These are phyloP conservation scores for Manihot esculenta DNA, from an alignment of 441 rosid species.

Conservation along the genomic window DNA sequence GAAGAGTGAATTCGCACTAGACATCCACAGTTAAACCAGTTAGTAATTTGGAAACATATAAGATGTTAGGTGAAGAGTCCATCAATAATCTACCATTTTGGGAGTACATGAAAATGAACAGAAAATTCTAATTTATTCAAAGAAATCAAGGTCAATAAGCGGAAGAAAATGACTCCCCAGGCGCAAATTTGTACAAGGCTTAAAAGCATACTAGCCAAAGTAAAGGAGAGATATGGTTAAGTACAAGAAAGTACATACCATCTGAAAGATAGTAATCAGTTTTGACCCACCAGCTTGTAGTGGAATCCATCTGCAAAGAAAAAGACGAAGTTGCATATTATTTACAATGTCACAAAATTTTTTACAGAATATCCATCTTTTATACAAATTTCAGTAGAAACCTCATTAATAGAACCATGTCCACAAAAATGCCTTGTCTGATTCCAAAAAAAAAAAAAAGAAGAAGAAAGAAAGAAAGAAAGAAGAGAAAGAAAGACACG, in stretches of 20 bases:
- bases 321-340: slow-evolving; percentile 15
- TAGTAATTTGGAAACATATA: background rate
- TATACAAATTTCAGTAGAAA: background rate
- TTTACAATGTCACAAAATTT: background rate
- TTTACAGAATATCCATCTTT: background rate
- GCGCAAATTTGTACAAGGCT: background rate
- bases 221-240: background rate
- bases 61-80: background rate
- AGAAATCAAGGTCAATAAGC: slow-evolving; percentile 8
- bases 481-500: background rate
- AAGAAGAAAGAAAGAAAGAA: no score
- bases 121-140: background rate
- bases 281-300: slow-evolving; percentile 58
- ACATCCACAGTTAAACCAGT: background rate
- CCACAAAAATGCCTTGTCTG: background rate
- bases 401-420: background rate
- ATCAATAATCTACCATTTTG: background rate
- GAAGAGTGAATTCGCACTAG: background rate
- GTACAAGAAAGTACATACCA: slow-evolving; percentile 40
- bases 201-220: background rate
- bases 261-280: slow-evolving; percentile 46
- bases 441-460: no score
- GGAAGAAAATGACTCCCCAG: background rate
- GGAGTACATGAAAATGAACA: background rate
- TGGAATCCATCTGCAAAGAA: slow-evolving; percentile 63